These are phyloP conservation scores for Funneliformis mosseae DNA, from an alignment of 192 early-diverging fungal species.

Conservation along the genomic window DNA sequence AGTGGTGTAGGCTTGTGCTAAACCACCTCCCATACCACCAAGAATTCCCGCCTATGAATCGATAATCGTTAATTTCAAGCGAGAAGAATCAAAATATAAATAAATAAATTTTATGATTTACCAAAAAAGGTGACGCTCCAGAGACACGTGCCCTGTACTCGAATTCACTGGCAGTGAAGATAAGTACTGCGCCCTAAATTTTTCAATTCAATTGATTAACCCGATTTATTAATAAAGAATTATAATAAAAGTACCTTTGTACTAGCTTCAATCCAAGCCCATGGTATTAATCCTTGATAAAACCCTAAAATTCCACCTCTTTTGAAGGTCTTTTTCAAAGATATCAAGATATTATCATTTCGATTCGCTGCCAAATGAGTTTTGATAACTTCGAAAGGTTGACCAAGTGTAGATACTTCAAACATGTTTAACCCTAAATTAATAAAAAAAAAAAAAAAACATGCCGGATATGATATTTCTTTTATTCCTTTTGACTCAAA, in stretches of 20 bases:
- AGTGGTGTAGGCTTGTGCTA: constrained; percentile 95
- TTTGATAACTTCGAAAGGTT: constrained; percentile 96
- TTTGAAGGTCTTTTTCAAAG: constrained; percentile 76
- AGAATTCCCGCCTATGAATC: constrained; percentile 73
- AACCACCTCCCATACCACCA: constrained; percentile 94
- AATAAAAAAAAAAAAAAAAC: background rate
- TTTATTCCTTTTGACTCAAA: background rate
- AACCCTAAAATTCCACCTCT: constrained; percentile 90
- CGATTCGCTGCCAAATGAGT: constrained; percentile 95
- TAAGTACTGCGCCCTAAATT: constrained; percentile 54
- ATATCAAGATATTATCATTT: constrained; percentile 72
- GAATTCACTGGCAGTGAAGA: constrained; percentile 65
- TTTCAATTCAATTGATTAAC: background rate
- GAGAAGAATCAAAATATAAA: constrained; percentile 20
- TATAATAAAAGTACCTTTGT: constrained; percentile 44
- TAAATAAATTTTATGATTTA: constrained; percentile 23
- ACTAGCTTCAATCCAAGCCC: constrained; percentile 65
- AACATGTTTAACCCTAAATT: constrained; percentile 70
- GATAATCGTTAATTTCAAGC: constrained; percentile 36
- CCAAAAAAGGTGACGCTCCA: constrained; percentile 59
- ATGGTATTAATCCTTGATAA: constrained; percentile 85
- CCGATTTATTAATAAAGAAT: background rate
- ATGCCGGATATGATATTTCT: background rate
- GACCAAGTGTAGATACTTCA: constrained; percentile 89
- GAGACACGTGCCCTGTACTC: constrained; percentile 55